Base-by-base conservation (phyloP, 345 rosid genomes). In the Populus nigra region DNA sequence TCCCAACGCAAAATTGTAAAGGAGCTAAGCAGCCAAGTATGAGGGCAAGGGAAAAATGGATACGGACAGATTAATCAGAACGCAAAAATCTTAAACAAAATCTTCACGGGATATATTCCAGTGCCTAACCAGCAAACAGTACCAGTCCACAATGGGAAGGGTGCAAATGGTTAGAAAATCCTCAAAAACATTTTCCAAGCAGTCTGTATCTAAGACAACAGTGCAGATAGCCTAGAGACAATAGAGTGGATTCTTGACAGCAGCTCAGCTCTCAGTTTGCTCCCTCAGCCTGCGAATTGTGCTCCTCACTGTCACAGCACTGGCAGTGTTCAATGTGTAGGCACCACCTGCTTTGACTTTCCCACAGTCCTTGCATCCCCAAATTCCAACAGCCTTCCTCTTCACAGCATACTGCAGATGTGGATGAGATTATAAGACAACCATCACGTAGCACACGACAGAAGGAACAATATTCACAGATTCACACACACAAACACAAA, bases 251-350 rank as follows among this genome's bases (percentile, higher is more conserved):
- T 3, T 20, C 16, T 29, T 25, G 13, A 53, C 36, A 53, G 69
- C 36, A 76, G 62, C 67, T 81, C 79, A 91, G 73, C 89, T 85
- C 84, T 89, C 91, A 2, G 91, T 91, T 78, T 89, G 95, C 75
- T 89, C 95, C 84, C 95, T 88, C 75, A 91, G 83, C 74, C 93
- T 89, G 12, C 93, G 71, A 20, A 89, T 87, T 75, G 95, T 89
- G 80, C 95, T 89, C 87, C 93, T 84, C 27, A 89, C 91, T 2
- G 95, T 91, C 63, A 91, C 93, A 13, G 93, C 94, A 81, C 91
- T 88, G 1, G 94, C 94, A 18, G 93, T 89, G 81, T 82, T 78
- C 77, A 78, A 71, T 5, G 85, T 82, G 85, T 82, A 75, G 43
- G 85, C 85, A 66, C 85, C 80, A 9, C 85, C 85, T 1, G 85